Conservation (phyloP, 1,139 yeast species). For the Pneumocystis sp. region DNA sequence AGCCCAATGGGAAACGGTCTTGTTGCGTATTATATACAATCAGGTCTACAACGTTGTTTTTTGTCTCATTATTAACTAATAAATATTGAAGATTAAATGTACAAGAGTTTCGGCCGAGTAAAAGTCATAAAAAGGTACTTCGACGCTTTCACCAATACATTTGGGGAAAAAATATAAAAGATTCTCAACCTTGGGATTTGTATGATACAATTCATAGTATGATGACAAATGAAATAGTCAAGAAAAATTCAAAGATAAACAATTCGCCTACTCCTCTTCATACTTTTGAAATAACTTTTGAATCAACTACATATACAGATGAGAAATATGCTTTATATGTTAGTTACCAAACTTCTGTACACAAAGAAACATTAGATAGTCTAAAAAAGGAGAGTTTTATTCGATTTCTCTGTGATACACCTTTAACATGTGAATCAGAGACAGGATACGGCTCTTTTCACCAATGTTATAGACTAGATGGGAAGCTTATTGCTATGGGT, state of each 20-base stretch:
- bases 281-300: conserved; percentile 31
- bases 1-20: conserved; percentile 51
- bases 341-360: conserved; percentile 56
- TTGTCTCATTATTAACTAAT: not conserved
- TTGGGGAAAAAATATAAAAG: conserved; percentile 5
- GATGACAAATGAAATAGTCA: conserved; percentile 25
- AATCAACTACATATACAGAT: not conserved
- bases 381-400: conserved; percentile 36
- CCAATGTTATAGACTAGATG: conserved; percentile 59
- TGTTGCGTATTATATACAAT: conserved; percentile 82
- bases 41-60: conserved; percentile 22
- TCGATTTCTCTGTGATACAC: conserved; percentile 57
- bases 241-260: conserved; percentile 31
- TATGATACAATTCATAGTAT: not conserved
- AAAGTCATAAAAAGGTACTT: conserved; percentile 52
- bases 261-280: conserved; percentile 40
- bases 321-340: conserved; percentile 32
- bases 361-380: conserved; percentile 42
- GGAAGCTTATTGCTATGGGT: conserved; percentile 54
- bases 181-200: not conserved
- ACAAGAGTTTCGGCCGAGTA: conserved; percentile 33
- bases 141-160: conserved; percentile 45
- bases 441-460: conserved; percentile 43
- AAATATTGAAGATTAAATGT: conserved; percentile 29
- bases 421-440: conserved; percentile 30